Base-by-base conservation (phyloP, 2,329 filamentous ascomycete species). In the Cytospora mali region DNA sequence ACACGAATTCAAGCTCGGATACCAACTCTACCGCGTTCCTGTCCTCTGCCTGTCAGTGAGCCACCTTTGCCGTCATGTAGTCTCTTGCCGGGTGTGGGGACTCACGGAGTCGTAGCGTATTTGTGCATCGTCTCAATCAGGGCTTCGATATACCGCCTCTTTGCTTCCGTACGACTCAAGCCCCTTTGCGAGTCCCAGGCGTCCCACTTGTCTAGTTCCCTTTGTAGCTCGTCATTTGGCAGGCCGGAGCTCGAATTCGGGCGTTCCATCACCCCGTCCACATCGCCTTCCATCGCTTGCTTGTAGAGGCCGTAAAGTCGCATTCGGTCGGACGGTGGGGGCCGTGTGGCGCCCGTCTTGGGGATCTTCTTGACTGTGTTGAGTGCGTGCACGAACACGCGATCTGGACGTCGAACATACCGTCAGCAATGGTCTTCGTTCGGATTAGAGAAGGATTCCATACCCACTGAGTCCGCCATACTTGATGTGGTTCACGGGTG, bases 361-460 rank as follows among this genome's bases (percentile, higher is more conserved):
- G 91, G 91, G 70, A 99, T 96, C 78, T 96, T 96, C 78, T 97
- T 97, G 71, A 99, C 94, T 27, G 95, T 98, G 79, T 97, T 97
- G 77, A 99, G 90, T 68, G 95, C 95, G 86, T 99, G 94, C 75
- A 96, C 94, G 77, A 99, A 99, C 74, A 99, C 95, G 78, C 95
- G 90, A 80, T 99, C 95, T 98, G 70, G 50, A 35, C n/a, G 9
- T 5, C 49, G 39, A 16, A 11, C 23, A 29, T 48, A 46, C 28
- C 3, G 59, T 66, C 48, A 64, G 55, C 53, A 28, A 3, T 23
- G 39, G 28, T 14, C 29, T 28, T 27, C n/a, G 18, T 28, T 48
- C 3, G 16, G 18, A 49, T n/a, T 48, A 39, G 23, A 54, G 9
- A 13, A 35, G 14, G 31, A 27, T 39, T n/a, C 69, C 76, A 65